These are phyloP conservation scores for Verruconis gallopava DNA, from an alignment of 2,329 filamentous ascomycete genomes.

Conservation along the genomic window DNA sequence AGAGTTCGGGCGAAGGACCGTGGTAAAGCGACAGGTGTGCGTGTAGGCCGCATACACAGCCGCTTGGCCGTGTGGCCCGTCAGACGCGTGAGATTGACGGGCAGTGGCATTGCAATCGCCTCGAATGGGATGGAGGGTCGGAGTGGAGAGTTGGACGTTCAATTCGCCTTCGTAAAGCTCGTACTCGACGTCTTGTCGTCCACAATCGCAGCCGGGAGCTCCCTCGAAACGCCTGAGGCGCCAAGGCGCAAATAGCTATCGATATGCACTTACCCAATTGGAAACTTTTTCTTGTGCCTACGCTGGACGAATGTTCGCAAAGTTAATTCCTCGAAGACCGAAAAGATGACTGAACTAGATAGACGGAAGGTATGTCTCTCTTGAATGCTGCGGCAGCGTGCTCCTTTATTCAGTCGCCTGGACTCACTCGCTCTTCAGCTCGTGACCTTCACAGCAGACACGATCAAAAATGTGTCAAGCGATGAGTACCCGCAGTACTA, in stretches of 20 bases:
- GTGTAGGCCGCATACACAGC: conserved; percentile 43
- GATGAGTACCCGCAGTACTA: conserved; percentile 89
- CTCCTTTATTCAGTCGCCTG: background rate
- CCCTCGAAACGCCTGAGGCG: background rate
- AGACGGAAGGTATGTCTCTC: conserved; percentile 42
- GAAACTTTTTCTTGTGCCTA: no score
- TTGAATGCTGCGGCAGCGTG: background rate
- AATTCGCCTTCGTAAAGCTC: background rate
- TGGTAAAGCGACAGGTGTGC: background rate
- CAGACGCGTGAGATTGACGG: conserved; percentile 57
- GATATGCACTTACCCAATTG: no score
- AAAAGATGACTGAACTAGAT: conserved; percentile 34
- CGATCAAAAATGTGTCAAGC: conserved; percentile 74
- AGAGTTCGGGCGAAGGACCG: conserved; percentile 43
- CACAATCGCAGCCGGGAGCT: background rate
- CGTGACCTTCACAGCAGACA: conserved; percentile 79
- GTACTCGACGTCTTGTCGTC: background rate
- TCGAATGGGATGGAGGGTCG: background rate
- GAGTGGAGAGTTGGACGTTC: conserved; percentile 4
- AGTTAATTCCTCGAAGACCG: background rate
- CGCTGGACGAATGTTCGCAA: background rate
- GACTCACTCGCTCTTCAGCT: conserved; percentile 39
- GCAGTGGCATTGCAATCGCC: conserved; percentile 43
- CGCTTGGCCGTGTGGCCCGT: conserved; percentile 59
- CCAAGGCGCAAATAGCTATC: background rate